Conservation (phyloP, 2,329 filamentous ascomycete genomes). For the Aspergillus pseudotamarii region DNA sequence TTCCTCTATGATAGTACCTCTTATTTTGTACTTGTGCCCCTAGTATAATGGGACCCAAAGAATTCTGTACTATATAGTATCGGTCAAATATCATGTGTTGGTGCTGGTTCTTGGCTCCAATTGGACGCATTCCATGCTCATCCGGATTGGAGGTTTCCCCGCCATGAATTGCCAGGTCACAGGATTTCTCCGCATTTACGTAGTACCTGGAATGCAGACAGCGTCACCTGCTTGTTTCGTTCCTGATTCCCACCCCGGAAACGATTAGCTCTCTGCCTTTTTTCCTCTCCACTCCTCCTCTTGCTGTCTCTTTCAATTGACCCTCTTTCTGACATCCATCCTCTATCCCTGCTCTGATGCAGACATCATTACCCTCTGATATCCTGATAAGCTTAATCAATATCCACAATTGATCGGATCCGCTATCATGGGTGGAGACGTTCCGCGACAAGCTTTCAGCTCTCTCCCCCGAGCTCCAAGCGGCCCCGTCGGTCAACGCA, state of each 20-base stretch:
- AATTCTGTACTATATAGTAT: background rate
- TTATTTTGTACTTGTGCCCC: background rate
- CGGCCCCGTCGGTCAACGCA: constrained; percentile 72
- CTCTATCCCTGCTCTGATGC: background rate
- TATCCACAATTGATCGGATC: constrained; percentile 8
- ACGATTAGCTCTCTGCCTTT: background rate
- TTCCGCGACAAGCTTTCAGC: constrained; percentile 34
- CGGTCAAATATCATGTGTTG: background rate
- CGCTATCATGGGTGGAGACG: constrained; percentile 29
- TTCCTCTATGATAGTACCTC: background rate
- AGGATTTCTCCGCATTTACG: constrained; percentile 7
- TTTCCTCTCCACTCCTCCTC: constrained; percentile 9
- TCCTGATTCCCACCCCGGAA: constrained; percentile 15
- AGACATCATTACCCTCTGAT: background rate
- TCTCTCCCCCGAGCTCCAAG: constrained; percentile 55
- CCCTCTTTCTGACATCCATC: background rate
- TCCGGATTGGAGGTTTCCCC: constrained; percentile 4
- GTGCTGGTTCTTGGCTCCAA: background rate
- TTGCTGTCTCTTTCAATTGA: constrained; percentile 1
- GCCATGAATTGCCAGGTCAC: background rate
- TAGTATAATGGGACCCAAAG: background rate
- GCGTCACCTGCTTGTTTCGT: constrained; percentile 22
- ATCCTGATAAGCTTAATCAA: background rate
- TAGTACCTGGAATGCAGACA: constrained; percentile 9
- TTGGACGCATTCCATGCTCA: background rate